Conservation (phyloP, 352 stramenopile species). For the Globisporangium echinulatum region DNA sequence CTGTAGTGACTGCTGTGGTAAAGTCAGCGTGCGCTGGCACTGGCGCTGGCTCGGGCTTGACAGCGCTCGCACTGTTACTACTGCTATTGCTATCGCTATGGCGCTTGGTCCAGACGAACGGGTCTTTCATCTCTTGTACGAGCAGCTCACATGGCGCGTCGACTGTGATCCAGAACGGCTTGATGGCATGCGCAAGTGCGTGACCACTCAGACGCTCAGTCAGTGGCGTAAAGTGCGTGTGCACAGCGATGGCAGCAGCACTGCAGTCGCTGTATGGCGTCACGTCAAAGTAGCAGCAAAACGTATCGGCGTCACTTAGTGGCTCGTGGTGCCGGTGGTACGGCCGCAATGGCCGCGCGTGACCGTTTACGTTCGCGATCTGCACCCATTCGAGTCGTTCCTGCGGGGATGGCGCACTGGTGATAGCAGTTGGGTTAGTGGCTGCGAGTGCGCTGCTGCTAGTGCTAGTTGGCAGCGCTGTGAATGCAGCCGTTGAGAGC, state of each 20-base stretch:
- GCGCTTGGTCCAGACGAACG: conserved; percentile 6
- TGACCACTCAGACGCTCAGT: background rate
- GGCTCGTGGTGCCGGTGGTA: conserved; percentile 3
- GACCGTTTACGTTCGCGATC: conserved; percentile 11
- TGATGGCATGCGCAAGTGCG: conserved; percentile 4
- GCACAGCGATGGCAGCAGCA: conserved; percentile 24
- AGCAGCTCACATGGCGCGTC: conserved; percentile 13
- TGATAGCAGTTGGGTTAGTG: background rate
- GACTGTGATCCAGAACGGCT: conserved; percentile 15
- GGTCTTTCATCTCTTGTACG: conserved; percentile 7
- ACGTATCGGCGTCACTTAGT: conserved; percentile 13
- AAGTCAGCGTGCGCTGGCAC: too few relatives aligned
- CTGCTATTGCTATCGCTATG: background rate
- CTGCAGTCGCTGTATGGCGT: conserved; percentile 6
- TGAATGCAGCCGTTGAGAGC: conserved; percentile 1
- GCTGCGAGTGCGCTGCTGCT: background rate
- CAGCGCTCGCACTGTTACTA: too few relatives aligned
- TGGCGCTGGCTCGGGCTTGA: background rate
- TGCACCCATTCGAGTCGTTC: background rate
- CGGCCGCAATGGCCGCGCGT: conserved; percentile 15
- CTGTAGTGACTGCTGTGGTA: too few relatives aligned
- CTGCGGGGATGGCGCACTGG: too few relatives aligned
- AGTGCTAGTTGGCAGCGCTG: background rate
- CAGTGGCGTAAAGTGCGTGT: conserved; percentile 23
- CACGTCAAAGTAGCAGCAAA: conserved; percentile 46